Evolutionary conservation across 1,284 basidiomycete genomes (phyloP).

Genomic region (Wallemia ichthyophaga): DNA sequence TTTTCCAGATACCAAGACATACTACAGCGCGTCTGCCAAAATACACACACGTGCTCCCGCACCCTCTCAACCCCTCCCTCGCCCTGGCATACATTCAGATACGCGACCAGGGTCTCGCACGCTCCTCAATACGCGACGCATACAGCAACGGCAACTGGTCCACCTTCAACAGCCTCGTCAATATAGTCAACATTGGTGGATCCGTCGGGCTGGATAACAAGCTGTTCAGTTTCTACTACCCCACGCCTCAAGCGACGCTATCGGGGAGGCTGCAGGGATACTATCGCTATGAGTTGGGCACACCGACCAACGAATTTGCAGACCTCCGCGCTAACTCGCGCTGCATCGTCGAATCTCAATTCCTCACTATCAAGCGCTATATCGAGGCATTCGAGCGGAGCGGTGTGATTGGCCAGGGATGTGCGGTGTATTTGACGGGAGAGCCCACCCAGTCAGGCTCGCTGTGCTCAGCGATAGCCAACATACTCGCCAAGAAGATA

Average conservation of each 20-base stretch:
- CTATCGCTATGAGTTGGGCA: not conserved
- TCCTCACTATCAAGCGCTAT: not conserved
- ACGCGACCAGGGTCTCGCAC: not conserved
- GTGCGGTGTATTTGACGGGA: not conserved
- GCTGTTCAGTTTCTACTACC: not conserved
- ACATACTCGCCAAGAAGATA: not conserved
- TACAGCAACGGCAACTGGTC: not conserved
- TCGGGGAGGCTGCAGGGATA: not conserved
- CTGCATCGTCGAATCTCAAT: not conserved
- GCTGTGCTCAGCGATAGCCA: not conserved
- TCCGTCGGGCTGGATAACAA: not conserved
- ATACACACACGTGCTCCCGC: too few species aligned
- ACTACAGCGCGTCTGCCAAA: too few species aligned
- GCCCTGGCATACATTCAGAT: not conserved
- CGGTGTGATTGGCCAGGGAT: not conserved
- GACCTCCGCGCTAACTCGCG: not conserved
- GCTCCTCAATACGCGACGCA: not conserved
- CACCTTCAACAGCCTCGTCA: not conserved
- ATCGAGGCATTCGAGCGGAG: not conserved
- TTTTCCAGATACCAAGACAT: not conserved
- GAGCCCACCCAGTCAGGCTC: not conserved
- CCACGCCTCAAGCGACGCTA: not conserved
- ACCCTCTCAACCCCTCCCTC: too few species aligned
- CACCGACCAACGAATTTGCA: not conserved
- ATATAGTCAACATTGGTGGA: not conserved